Percentiles rank a stretch among this genome's conserved stretches.
Conservation (phyloP, 129 eudicot genomes). For the Lactuca saligna region DNA sequence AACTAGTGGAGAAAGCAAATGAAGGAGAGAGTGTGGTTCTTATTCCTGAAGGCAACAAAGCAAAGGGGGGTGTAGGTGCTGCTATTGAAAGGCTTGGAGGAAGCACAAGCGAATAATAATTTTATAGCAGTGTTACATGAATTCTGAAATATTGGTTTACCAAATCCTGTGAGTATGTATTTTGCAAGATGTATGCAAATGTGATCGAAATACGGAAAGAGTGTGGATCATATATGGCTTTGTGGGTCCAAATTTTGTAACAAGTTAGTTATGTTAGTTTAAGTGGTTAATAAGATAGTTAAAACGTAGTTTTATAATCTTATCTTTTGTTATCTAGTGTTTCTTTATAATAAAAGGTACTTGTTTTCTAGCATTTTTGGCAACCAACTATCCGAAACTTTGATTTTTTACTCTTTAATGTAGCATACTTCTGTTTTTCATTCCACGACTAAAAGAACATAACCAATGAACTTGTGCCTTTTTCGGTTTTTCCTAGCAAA, state of each 20-base stretch:
- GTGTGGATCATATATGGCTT: background rate
- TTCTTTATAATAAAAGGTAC: background rate
- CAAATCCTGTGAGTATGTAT: background rate
- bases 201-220: background rate
- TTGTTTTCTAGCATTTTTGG: background rate
- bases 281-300: conserved; percentile 3
- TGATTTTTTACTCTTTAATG: no score
- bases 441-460: no score
- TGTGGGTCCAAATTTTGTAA: conserved; percentile 13
- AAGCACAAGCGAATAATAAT: conserved; percentile 39
- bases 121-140: background rate
- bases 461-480: no score
- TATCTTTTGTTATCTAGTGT: background rate
- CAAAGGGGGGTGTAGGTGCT: conserved; percentile 60
- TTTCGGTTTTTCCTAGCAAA: no score
- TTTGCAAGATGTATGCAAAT: background rate
- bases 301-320: conserved; percentile 10
- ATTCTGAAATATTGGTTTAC: background rate
- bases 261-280: background rate
- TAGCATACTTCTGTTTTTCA: no score
- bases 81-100: conserved; percentile 83
- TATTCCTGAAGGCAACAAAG: conserved; percentile 34
- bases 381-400: no score
- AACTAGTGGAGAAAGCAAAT: conserved; percentile 89
- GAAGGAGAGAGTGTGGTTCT: conserved; percentile 49